Percentiles rank a stretch among this genome's conserved stretches.
Evolutionary conservation across 2,329 filamentous ascomycete species (phyloP).

Genomic region (Penicillium sumatraense): DNA sequence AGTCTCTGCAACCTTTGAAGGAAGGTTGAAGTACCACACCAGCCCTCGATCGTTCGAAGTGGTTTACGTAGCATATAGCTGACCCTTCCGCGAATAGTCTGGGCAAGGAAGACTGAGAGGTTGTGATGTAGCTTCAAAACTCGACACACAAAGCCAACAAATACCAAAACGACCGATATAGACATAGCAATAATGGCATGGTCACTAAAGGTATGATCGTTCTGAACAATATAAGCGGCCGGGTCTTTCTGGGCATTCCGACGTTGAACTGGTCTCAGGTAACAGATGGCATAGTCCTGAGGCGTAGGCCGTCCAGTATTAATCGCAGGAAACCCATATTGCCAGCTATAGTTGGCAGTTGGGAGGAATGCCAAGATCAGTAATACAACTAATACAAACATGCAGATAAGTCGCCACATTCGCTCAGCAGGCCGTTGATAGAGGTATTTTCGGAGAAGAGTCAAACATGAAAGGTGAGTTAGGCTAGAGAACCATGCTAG

Average conservation of each 20-base stretch:
- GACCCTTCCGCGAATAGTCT: background rate
- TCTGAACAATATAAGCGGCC: too few relatives aligned
- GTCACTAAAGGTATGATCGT: too few relatives aligned
- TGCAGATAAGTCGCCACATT: background rate
- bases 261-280: too few relatives aligned
- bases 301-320: too few relatives aligned
- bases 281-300: background rate
- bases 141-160: background rate
- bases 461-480: constrained; percentile 8
- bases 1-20: background rate
- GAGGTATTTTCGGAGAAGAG: constrained; percentile 3
- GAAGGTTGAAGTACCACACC: background rate
- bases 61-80: background rate
- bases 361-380: background rate
- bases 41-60: background rate
- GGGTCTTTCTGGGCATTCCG: too few relatives aligned
- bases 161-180: background rate
- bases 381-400: background rate
- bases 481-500: constrained; percentile 25
- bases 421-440: background rate
- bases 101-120: background rate
- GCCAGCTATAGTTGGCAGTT: constrained; percentile 1
- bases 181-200: background rate
- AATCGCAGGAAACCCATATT: background rate
- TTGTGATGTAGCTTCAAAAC: background rate